Percentiles rank a stretch among this genome's conserved stretches.
Conservation (phyloP, 2,329 filamentous ascomycete genomes). For the Plectosphaerella sp. region DNA sequence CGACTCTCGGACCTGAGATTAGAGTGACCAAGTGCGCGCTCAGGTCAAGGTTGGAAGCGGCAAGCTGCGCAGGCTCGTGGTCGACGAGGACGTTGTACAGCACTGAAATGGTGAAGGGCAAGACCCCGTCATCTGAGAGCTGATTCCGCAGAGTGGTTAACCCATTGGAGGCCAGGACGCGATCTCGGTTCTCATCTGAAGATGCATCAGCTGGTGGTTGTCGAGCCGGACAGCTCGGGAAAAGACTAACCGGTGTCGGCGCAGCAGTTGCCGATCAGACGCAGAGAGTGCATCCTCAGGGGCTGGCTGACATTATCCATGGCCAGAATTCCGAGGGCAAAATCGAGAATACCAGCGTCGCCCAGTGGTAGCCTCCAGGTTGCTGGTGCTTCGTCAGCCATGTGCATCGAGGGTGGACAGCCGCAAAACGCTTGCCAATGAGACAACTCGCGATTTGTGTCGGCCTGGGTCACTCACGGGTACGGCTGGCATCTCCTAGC, state of each 20-base stretch:
- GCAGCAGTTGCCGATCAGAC: slow-evolving; percentile 58
- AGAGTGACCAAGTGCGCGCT: slow-evolving; percentile 45
- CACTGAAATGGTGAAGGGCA: slow-evolving; percentile 53
- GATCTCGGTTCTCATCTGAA: slow-evolving; percentile 54
- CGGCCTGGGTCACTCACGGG: slow-evolving; percentile 37
- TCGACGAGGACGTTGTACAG: slow-evolving; percentile 61
- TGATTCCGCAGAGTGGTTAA: slow-evolving; percentile 43
- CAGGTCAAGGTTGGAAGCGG: slow-evolving; percentile 48
- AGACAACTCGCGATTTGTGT: not conserved
- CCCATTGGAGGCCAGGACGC: slow-evolving; percentile 44
- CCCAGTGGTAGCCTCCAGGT: slow-evolving; percentile 54
- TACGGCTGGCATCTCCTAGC: slow-evolving; percentile 50
- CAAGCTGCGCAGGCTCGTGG: slow-evolving; percentile 54
- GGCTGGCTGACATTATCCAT: slow-evolving; percentile 30
- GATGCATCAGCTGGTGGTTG: not conserved
- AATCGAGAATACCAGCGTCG: slow-evolving; percentile 52
- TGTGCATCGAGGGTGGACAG: not conserved
- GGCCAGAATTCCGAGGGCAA: slow-evolving; percentile 46
- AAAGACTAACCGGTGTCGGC: slow-evolving; percentile 48
- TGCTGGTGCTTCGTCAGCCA: slow-evolving; percentile 26
- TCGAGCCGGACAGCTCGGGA: not conserved
- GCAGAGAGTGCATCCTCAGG: slow-evolving; percentile 50
- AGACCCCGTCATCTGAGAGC: slow-evolving; percentile 40
- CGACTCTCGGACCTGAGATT: slow-evolving; percentile 39
- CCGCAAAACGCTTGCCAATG: slow-evolving; percentile 4